Evolutionary conservation across 2,329 filamentous ascomycete species (phyloP), one percentile per base, ranked within the genome.

Genomic region (Hymenoscyphus linearis): DNA sequence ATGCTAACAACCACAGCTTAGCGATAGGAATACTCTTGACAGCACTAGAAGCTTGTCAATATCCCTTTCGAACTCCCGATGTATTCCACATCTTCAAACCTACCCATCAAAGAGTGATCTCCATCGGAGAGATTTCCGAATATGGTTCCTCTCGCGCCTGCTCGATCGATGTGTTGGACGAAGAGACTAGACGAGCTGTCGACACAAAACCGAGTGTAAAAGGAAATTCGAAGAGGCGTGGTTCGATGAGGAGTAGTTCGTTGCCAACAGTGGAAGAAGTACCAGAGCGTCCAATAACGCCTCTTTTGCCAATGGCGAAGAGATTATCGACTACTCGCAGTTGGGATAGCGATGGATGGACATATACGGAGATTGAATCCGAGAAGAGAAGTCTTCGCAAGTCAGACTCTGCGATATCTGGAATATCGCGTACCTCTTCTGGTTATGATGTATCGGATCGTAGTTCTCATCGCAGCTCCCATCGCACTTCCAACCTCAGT

Each of bases 41-140:
- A 22, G 66, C 68, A 4, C 62, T 71, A 1, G 67, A 70, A 62
- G 62, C 68, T 2, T 69, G 68, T 59, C 64, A 67, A 53, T 66
- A 66, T 26, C 68, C 68, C 0, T 71, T 70, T 54, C 60, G 67
- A 54, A 55, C 59, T 1, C 68, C 66, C 0, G 16, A 57, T 10
- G 5, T 62, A 5, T 61, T 62, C 2, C 53, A 58, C 14, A 54
- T 62, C 2, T 40, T 57, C 3, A 50, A 60, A 10, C 62, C 59
- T 25, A 57, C 67, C 2, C 64, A 63, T 37, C 63, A 60, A 37
- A 54, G 64, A 58, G 62, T 65, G 4, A 67, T 63, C 37, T 60
- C 18, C 22, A 47, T 65, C 2, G 64, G 62, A 25, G 64, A 59
- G 2, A 62, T 67, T 12, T 66, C 68, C 52, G 58, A 66, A 10